Evolutionary conservation across 331 rosid genomes (phyloP).

Genomic region (Dryas integrifolia): DNA sequence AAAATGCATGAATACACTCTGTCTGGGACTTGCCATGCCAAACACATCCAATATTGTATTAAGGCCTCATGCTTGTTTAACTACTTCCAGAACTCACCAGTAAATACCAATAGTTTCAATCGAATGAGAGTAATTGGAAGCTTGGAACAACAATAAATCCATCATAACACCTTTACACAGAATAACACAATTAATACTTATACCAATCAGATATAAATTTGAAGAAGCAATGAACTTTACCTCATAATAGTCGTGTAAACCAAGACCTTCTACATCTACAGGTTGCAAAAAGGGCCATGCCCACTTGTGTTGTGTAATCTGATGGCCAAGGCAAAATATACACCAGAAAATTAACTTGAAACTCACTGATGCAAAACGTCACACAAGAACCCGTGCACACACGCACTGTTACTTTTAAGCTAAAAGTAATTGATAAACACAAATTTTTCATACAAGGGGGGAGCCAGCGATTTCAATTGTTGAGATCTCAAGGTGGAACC

Average conservation of each 20-base stretch:
- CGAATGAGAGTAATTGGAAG: not conserved
- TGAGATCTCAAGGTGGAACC: not conserved
- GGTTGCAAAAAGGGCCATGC: conserved; percentile 98
- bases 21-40: not conserved
- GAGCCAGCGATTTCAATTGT: not conserved
- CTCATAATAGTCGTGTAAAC: conserved; percentile 82
- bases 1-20: not conserved
- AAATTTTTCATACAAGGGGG: not conserved
- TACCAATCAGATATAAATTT: conserved; percentile 4
- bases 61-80: not conserved
- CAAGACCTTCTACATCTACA: conserved; percentile 90
- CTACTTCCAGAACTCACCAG: not conserved
- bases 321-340: conserved; percentile 30
- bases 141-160: not conserved
- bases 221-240: conserved; percentile 38
- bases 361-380: conserved; percentile 1
- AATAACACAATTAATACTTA: not conserved
- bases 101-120: not conserved
- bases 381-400: not conserved
- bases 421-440: not conserved
- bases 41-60: not conserved
- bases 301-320: conserved; percentile 87
- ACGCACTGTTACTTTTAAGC: not conserved
- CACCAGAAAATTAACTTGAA: conserved; percentile 18
- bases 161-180: not conserved